Conservation (phyloP, 805 yeast genomes). For the Wickerhamomyces chambardii region DNA sequence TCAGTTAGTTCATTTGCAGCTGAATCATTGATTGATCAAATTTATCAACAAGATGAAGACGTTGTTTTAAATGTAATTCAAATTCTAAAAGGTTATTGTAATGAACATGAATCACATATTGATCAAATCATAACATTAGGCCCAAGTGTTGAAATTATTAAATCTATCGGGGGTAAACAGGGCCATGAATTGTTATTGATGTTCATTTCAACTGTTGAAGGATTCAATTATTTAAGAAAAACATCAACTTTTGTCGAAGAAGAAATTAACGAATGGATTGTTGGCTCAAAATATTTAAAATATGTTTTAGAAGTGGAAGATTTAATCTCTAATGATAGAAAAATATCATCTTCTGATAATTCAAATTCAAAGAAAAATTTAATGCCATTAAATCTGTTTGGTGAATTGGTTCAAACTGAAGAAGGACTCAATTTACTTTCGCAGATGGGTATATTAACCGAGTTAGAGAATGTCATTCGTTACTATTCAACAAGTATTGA, state of each 20-base stretch:
- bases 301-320: constrained; percentile 42
- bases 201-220: constrained; percentile 56
- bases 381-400: constrained; percentile 65
- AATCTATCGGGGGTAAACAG: constrained; percentile 10
- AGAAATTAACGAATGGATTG: constrained; percentile 65
- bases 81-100: constrained; percentile 42
- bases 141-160: constrained; percentile 40
- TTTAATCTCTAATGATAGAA: constrained; percentile 18
- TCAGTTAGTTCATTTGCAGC: constrained; percentile 31
- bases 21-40: constrained; percentile 49
- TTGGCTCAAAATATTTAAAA: constrained; percentile 28
- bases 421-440: constrained; percentile 66
- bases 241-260: constrained; percentile 49
- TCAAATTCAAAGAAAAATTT: constrained; percentile 6
- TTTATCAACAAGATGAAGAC: constrained; percentile 55
- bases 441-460: constrained; percentile 35
- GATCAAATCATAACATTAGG: constrained; percentile 38
- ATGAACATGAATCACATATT: constrained; percentile 39
- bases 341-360: constrained; percentile 1
- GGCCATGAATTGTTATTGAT: constrained; percentile 52
- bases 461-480: constrained; percentile 25
- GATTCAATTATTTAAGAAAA: constrained; percentile 51
- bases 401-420: constrained; percentile 69
- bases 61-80: constrained; percentile 51
- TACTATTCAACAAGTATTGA: constrained; percentile 18